Evolutionary conservation across 2,329 filamentous ascomycete genomes (phyloP).

Genomic region (Pestalotiopsis sp.): DNA sequence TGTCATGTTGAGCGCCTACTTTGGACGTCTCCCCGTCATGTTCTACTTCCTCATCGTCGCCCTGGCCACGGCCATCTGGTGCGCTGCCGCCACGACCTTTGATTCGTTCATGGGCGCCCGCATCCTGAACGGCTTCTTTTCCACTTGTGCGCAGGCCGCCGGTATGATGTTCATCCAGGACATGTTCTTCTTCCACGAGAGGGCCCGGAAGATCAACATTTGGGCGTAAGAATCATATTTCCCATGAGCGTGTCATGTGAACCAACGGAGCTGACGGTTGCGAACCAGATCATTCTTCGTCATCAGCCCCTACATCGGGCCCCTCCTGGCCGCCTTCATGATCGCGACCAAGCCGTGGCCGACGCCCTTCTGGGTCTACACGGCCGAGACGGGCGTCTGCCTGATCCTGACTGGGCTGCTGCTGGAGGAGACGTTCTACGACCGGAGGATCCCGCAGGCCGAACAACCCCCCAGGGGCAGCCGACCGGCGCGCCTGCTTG

Average conservation of each 20-base stretch:
- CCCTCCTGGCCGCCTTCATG: slow-evolving; percentile 50
- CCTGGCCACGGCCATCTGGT: slow-evolving; percentile 43
- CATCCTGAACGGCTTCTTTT: slow-evolving; percentile 50
- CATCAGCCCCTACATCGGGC: slow-evolving; percentile 45
- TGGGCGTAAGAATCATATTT: slow-evolving; percentile 37
- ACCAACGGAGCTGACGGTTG: slow-evolving; percentile 4
- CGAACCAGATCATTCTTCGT: slow-evolving; percentile 35
- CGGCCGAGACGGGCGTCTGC: slow-evolving; percentile 37
- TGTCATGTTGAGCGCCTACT: slow-evolving; percentile 42
- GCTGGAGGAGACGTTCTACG: slow-evolving; percentile 52
- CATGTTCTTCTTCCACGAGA: slow-evolving; percentile 62
- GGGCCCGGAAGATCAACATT: slow-evolving; percentile 50
- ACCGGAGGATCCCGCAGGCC: slow-evolving; percentile 38
- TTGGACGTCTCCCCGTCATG: slow-evolving; percentile 45
- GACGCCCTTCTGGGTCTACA: slow-evolving; percentile 49
- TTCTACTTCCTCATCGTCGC: slow-evolving; percentile 41
- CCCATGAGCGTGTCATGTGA: neutral
- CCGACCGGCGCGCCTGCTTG: slow-evolving; percentile 28
- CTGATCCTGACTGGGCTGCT: slow-evolving; percentile 42
- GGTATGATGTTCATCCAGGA: slow-evolving; percentile 58
- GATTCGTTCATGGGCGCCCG: slow-evolving; percentile 50
- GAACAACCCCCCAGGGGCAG: slow-evolving; percentile 37
- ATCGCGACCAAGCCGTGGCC: slow-evolving; percentile 46
- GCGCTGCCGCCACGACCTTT: slow-evolving; percentile 43
- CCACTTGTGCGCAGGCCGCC: slow-evolving; percentile 43